phyloP scores from a whole-genome alignment of 148 eudicot genomes.

The Arctostaphylos glauca region DNA sequence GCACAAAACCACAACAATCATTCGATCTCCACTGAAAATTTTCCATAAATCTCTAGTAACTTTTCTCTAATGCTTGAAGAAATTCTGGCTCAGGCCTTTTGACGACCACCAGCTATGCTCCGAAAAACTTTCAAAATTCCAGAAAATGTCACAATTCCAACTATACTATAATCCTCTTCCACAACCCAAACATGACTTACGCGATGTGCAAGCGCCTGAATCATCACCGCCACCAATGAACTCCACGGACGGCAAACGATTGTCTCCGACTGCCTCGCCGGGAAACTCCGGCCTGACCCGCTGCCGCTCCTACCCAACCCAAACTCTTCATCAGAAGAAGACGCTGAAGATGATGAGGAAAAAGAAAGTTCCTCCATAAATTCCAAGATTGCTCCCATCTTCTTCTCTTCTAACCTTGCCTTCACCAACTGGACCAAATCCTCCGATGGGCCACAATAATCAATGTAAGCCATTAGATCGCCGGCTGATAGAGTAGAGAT shows the following conservation, averaged over 20 bases:
- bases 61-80: conserved; percentile 16
- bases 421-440: conserved; percentile 61
- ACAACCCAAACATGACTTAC: conserved; percentile 77
- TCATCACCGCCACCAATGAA: conserved; percentile 87
- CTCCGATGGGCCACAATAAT: conserved; percentile 63
- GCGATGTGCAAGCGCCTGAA: conserved; percentile 82
- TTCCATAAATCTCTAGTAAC: neutral
- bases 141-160: conserved; percentile 69
- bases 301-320: conserved; percentile 29
- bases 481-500: conserved; percentile 67
- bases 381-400: conserved; percentile 58
- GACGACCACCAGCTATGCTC: conserved; percentile 16
- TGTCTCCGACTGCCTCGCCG: conserved; percentile 55
- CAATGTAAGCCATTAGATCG: conserved; percentile 73
- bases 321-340: conserved; percentile 77
- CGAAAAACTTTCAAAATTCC: conserved; percentile 63
- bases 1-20: neutral
- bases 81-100: conserved; percentile 4
- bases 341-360: conserved; percentile 35
- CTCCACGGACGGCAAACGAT: conserved; percentile 65
- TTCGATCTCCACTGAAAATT: neutral
- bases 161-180: conserved; percentile 55
- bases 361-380: conserved; percentile 49
- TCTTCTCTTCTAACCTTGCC: conserved; percentile 50
- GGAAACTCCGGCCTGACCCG: conserved; percentile 33